These are phyloP conservation scores for Rhodotorula graminis DNA, from an alignment of 768 basidiomycete genomes.

Conservation along the genomic window DNA sequence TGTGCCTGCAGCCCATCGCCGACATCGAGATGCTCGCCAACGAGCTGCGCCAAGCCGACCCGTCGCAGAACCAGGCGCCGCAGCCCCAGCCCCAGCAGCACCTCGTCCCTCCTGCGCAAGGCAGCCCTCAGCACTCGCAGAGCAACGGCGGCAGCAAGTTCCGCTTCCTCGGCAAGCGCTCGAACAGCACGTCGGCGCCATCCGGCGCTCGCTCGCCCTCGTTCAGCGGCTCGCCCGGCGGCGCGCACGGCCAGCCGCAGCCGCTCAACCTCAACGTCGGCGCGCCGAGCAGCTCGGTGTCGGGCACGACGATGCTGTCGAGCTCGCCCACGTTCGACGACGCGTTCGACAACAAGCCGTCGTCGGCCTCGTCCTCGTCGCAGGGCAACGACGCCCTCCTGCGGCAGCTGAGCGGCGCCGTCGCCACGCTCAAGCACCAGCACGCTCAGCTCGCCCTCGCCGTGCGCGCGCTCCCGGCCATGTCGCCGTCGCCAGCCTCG, in stretches of 20 bases:
- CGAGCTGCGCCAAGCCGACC: constrained; percentile 11
- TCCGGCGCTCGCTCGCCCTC: not conserved
- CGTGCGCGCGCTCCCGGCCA: not conserved
- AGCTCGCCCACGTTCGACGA: constrained; percentile 1
- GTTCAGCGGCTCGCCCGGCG: not conserved
- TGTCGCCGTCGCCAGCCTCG: not conserved
- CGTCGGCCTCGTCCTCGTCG: too few relatives aligned
- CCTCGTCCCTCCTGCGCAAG: not conserved
- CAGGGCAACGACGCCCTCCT: constrained; percentile 5
- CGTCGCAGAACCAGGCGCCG: not conserved
- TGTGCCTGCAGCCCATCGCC: constrained; percentile 23
- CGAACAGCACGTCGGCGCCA: constrained; percentile 10
- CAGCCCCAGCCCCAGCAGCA: not conserved
- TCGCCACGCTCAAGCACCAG: not conserved
- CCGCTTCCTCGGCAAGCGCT: constrained; percentile 33
- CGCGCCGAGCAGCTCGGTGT: not conserved
- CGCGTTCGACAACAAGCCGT: not conserved
- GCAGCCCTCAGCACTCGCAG: too few relatives aligned
- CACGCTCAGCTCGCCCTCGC: not conserved
- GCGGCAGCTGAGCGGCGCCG: constrained; percentile 5
- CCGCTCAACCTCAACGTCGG: not conserved
- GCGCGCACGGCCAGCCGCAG: not conserved
- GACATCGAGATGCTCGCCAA: constrained; percentile 28
- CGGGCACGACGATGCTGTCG: not conserved
- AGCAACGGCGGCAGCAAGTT: constrained; percentile 10